Base-by-base conservation (phyloP, 768 basidiomycete genomes). In the Xanthoconium purpureum region DNA sequence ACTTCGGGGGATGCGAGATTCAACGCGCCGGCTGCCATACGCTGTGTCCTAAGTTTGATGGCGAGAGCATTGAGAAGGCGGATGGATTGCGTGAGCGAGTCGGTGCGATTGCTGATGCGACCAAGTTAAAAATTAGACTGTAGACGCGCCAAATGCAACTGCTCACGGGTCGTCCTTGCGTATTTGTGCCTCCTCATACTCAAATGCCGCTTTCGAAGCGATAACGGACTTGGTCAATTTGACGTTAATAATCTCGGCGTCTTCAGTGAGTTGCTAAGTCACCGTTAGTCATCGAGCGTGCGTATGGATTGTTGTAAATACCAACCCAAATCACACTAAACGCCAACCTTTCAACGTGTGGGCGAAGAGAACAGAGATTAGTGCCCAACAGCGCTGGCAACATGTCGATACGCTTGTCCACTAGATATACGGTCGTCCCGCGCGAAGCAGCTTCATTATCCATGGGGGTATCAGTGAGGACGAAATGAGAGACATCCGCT, bases 361-460 rank as follows among this genome's bases (percentile, higher is more conserved):
- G 94, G 46, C 96, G 74, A 38, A 99, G 77, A 6, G 94, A 96
- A 69, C 97, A 99, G 12, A 99, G 74, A 65, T 98, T 99, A 1
- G 96, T 98, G 1, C 97, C 97, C 7, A 99, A 79, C 10, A 99
- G 79, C 4, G 87, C 77, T 0, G 97, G 97, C 47, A 99, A 78
- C 97, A 99, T 99, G 75, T 98, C 97, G 49, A 99, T 94, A 35
- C 96, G 91, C 72, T 95, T 96, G 77, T 99, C 96, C 6, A 98
- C 96, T 2, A 99, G 83, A 70, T 98, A 99, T 1, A 99, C 96
- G 0, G 96, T 98, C 6, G 96, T 98, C 6, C 96, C 96, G 57
- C 96, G 79, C 17, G 94, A 82, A n/a, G 94, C 91, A 20, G 96
- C 96, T 71, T 99, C 96, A 43, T 76, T 86, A 63, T 99, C 96